Evolutionary conservation across 176 grass and related monocot species (phyloP), one percentile per base, ranked within the genome.

Genomic region (Olyra latifolia): DNA sequence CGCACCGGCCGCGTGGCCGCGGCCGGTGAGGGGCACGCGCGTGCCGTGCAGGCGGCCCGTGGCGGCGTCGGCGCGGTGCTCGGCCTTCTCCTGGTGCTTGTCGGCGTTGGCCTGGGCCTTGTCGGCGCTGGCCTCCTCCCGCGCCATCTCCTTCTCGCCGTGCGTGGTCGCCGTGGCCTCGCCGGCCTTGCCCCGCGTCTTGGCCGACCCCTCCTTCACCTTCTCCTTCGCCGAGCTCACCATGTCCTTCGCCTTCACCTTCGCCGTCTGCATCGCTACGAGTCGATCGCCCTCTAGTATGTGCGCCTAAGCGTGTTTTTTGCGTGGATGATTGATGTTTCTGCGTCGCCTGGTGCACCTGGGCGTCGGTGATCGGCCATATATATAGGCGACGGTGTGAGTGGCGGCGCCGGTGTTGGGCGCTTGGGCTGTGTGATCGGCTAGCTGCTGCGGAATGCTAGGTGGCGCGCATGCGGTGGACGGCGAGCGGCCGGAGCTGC

Each of bases 211-310:
- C 49, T 90, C 78, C 82, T 83, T 83, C 91, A 72, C 50, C 85
- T 88, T 90, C 88, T 80, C 85, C 88, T 88, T 90, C 10, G 73
- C 80, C 30, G 69, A 15, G 91, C 87, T 93, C 81, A 6, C 73
- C 91, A 75, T 61, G 81, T 90, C 91, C 81, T 93, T 78, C 14
- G 13, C 57, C 91, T 82, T 93, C 81, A 84, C 85, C 88, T 85
- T 93, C 38, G 88, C 88, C 15, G 62, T 42, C 47, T 88, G 82
- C 88, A 88, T 90, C 83, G 67, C 19, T 63, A 3, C 19, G 50
- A 43, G n/a, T n/a, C n/a, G n/a, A n/a, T n/a, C n/a, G n/a, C n/a
- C n/a, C n/a, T n/a, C n/a, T n/a, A n/a, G n/a, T n/a, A n/a, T n/a
- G n/a, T n/a, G n/a, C n/a, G n/a, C n/a, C n/a, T n/a, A n/a, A n/a